phyloP scores from a whole-genome alignment of 1,284 basidiomycete genomes.

The Xanthoconium separans region DNA sequence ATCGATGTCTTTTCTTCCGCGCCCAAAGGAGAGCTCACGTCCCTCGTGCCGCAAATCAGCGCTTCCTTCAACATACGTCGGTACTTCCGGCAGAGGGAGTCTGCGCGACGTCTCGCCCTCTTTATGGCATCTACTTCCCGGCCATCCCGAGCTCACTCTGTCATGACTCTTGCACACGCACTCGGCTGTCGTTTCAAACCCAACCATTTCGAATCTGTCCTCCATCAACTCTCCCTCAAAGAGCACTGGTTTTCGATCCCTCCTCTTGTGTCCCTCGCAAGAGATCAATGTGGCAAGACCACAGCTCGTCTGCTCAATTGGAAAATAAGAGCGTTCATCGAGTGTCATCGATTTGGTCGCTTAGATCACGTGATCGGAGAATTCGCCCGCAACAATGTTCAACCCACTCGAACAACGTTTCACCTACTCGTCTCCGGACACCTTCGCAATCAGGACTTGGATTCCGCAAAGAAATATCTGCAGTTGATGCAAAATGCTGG shows the following conservation, averaged over 20 bases:
- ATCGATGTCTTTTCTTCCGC: slow-evolving; percentile 26
- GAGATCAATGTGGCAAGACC: slow-evolving; percentile 44
- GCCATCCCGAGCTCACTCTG: slow-evolving; percentile 41
- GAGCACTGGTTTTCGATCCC: slow-evolving; percentile 53
- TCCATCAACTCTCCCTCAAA: slow-evolving; percentile 44
- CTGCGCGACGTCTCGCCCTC: slow-evolving; percentile 43
- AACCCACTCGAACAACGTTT: slow-evolving; percentile 59
- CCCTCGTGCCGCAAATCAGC: slow-evolving; percentile 22
- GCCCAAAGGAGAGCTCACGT: slow-evolving; percentile 23
- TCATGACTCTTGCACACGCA: slow-evolving; percentile 47
- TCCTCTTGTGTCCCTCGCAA: slow-evolving; percentile 45
- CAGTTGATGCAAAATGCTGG: slow-evolving; percentile 56
- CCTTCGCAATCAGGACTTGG: slow-evolving; percentile 65
- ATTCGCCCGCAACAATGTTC: slow-evolving; percentile 46
- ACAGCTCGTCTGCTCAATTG: slow-evolving; percentile 65
- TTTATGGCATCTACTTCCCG: slow-evolving; percentile 41
- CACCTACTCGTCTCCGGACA: slow-evolving; percentile 64
- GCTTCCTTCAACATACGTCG: slow-evolving; percentile 27
- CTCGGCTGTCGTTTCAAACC: slow-evolving; percentile 50
- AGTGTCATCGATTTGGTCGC: slow-evolving; percentile 46
- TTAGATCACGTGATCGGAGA: slow-evolving; percentile 48
- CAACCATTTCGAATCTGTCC: slow-evolving; percentile 58
- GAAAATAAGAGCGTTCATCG: slow-evolving; percentile 57
- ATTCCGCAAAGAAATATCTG: slow-evolving; percentile 50
- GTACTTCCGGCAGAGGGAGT: slow-evolving; percentile 40